These are phyloP conservation scores for Acarospora socialis DNA, from an alignment of 2,329 filamentous ascomycete genomes.

Conservation along the genomic window DNA sequence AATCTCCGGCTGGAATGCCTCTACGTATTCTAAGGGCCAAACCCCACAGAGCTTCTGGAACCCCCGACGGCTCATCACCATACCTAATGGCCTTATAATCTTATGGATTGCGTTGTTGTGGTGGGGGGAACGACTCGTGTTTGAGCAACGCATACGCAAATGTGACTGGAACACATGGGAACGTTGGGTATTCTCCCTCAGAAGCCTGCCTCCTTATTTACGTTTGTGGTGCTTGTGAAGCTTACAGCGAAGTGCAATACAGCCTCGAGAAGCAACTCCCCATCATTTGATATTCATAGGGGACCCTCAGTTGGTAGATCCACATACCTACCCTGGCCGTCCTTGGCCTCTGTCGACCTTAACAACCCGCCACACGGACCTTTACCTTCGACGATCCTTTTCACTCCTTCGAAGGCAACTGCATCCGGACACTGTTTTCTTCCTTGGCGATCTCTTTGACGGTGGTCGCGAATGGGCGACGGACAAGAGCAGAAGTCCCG, in stretches of 20 bases:
- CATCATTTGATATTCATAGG: constrained; percentile 76
- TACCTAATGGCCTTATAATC: constrained; percentile 49
- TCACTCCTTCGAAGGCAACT: constrained; percentile 59
- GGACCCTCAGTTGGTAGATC: constrained; percentile 84
- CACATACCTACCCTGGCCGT: constrained; percentile 83
- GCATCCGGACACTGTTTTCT: constrained; percentile 76
- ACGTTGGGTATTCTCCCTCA: constrained; percentile 87
- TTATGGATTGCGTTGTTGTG: constrained; percentile 67
- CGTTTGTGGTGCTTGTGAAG: too few species aligned
- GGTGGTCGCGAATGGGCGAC: constrained; percentile 93
- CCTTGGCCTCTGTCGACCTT: constrained; percentile 55
- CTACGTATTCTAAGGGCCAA: too few species aligned
- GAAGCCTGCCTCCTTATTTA: too few species aligned
- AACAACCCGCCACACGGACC: constrained; percentile 65
- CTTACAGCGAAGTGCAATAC: too few species aligned
- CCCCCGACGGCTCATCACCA: too few species aligned
- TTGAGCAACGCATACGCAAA: constrained; percentile 50
- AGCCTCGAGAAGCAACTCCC: constrained; percentile 66
- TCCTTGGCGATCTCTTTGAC: constrained; percentile 89
- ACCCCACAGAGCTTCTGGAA: too few species aligned
- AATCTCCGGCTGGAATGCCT: too few species aligned
- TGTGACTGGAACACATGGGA: constrained; percentile 88
- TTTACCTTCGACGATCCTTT: constrained; percentile 76
- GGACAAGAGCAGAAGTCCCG: constrained; percentile 41
- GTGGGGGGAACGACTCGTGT: constrained; percentile 74